A percentile compares a stretch with the other conserved stretches of the same genome.
Conservation (phyloP, 305 asterid genomes). For the Fraxinus xanthoxyloides region DNA sequence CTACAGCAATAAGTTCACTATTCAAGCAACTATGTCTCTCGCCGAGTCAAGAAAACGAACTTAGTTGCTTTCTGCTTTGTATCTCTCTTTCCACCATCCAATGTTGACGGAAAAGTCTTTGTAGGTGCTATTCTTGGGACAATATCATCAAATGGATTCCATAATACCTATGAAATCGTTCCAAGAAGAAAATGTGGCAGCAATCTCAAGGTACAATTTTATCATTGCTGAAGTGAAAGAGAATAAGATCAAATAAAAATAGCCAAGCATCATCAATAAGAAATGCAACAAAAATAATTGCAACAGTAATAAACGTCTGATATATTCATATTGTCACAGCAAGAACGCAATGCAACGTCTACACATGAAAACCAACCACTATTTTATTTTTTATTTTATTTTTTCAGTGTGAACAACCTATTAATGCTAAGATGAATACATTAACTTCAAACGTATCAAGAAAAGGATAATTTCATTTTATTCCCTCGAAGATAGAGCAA, state of each 20-base stretch:
- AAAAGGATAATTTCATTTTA: not conserved
- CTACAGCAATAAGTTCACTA: not conserved
- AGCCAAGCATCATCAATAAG: not conserved
- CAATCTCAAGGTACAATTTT: constrained; percentile 7
- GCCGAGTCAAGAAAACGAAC: constrained; percentile 26
- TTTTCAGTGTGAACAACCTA: not conserved
- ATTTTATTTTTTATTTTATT: not conserved
- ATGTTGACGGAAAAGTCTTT: constrained; percentile 43
- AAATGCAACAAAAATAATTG: not conserved
- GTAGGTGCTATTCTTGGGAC: constrained; percentile 53
- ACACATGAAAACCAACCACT: not conserved
- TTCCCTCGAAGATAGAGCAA: not conserved
- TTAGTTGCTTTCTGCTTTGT: constrained; percentile 59
- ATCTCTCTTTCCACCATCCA: constrained; percentile 44
- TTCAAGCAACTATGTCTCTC: constrained; percentile 11
- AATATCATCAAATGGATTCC: constrained; percentile 97
- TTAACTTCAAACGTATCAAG: not conserved
- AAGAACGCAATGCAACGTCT: not conserved
- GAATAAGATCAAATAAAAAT: not conserved
- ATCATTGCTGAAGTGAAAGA: not conserved
- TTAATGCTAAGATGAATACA: constrained; percentile 1
- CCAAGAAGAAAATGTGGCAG: constrained; percentile 24
- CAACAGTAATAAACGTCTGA: not conserved
- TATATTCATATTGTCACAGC: not conserved
- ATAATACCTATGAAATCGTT: constrained; percentile 54